A percentile compares a stretch with the other conserved stretches of the same genome.
Conservation (phyloP, 805 yeast species). For the Cyberlindnera veronae region DNA sequence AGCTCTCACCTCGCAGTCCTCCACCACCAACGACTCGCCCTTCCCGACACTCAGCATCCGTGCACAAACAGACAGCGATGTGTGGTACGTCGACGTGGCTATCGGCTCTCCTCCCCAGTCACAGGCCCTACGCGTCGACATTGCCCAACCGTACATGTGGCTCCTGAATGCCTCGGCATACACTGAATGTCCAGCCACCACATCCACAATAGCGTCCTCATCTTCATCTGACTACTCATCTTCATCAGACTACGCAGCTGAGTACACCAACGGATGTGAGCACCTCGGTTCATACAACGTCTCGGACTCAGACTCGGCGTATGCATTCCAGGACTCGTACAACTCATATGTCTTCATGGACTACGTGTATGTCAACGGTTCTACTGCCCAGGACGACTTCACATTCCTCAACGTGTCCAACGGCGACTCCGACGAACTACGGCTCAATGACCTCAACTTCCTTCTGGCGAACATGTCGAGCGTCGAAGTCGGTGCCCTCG, state of each 20-base stretch:
- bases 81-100: conserved; percentile 32
- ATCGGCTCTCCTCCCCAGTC: conserved; percentile 29
- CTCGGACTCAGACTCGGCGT: conserved; percentile 6
- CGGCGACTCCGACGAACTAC: conserved; percentile 2
- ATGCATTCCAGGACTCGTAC: background rate
- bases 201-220: background rate
- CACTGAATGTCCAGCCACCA: conserved; percentile 8
- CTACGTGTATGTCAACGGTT: conserved; percentile 19
- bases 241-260: background rate
- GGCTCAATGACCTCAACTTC: conserved; percentile 32
- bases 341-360: conserved; percentile 12
- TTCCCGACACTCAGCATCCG: conserved; percentile 15
- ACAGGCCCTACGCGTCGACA: conserved; percentile 32
- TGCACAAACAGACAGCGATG: conserved; percentile 5
- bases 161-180: conserved; percentile 22
- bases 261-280: conserved; percentile 10
- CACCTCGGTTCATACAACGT: conserved; percentile 15
- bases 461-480: conserved; percentile 35
- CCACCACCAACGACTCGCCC: conserved; percentile 1
- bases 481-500: conserved; percentile 42
- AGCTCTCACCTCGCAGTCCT: no score
- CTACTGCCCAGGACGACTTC: conserved; percentile 15
- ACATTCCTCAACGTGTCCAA: conserved; percentile 1
- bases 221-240: background rate
- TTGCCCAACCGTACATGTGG: conserved; percentile 39